Conservation (phyloP, 805 yeast genomes). For the Saturnispora silvae region DNA sequence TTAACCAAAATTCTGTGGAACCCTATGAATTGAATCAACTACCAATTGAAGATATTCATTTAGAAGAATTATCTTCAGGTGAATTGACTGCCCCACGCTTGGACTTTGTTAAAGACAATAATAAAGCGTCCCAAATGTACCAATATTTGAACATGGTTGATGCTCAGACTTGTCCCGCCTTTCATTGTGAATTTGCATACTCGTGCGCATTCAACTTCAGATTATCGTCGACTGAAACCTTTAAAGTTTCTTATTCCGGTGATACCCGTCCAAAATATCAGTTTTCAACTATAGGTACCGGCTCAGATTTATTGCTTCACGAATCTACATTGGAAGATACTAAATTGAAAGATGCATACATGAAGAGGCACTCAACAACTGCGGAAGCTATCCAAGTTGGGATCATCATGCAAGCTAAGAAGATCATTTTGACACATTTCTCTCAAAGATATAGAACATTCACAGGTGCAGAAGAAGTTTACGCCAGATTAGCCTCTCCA, state of each 20-base stretch:
- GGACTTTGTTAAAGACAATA: conserved; percentile 5
- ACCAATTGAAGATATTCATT: conserved; percentile 3
- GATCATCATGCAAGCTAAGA: conserved; percentile 57
- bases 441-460: conserved; percentile 75
- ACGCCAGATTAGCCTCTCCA: conserved; percentile 17
- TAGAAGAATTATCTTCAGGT: conserved; percentile 4
- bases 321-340: conserved; percentile 89
- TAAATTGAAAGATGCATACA: conserved; percentile 62
- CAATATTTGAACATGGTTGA: conserved; percentile 32
- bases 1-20: conserved; percentile 15
- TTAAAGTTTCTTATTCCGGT: conserved; percentile 83
- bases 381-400: conserved; percentile 74
- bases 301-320: conserved; percentile 71
- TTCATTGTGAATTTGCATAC: conserved; percentile 79
- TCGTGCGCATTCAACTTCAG: conserved; percentile 46
- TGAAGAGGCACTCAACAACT: conserved; percentile 80
- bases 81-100: conserved; percentile 3
- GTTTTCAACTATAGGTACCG: conserved; percentile 52
- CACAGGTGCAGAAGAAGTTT: conserved; percentile 19
- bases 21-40: conserved; percentile 17
- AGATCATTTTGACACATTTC: conserved; percentile 78
- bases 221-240: conserved; percentile 22
- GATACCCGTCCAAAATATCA: conserved; percentile 77
- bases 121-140: conserved; percentile 23
- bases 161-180: conserved; percentile 60